These are phyloP conservation scores for Penicillium pancosmium DNA, from an alignment of 495 filamentous ascomycete species.

Conservation along the genomic window DNA sequence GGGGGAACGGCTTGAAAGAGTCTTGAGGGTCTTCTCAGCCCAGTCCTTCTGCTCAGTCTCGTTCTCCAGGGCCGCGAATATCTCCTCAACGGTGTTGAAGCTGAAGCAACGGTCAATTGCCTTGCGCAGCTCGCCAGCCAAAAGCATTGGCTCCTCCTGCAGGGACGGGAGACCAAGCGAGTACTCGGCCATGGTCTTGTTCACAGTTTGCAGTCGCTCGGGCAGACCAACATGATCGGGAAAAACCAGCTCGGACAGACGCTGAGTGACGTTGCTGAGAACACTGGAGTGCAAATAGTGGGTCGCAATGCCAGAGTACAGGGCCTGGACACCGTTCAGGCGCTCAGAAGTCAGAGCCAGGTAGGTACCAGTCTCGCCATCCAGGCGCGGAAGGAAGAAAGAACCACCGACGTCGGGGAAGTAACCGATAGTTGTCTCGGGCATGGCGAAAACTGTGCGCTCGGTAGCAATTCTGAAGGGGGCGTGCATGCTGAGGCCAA, in stretches of 20 bases:
- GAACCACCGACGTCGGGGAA: constrained; percentile 96
- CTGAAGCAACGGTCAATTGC: constrained; percentile 86
- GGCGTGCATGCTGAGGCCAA: constrained; percentile 90
- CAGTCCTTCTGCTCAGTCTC: constrained; percentile 63
- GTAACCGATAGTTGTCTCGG: constrained; percentile 96
- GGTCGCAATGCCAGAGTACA: constrained; percentile 83
- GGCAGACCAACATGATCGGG: constrained; percentile 65
- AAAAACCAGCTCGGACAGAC: constrained; percentile 88
- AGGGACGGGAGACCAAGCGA: constrained; percentile 70
- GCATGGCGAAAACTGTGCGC: constrained; percentile 94
- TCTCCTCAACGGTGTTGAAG: constrained; percentile 65
- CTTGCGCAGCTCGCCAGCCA: constrained; percentile 65
- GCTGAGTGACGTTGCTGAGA: constrained; percentile 75
- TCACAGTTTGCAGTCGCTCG: constrained; percentile 68
- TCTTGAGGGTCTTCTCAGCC: constrained; percentile 73
- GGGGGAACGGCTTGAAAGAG: constrained; percentile 74
- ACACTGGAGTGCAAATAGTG: constrained; percentile 92
- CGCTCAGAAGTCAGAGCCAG: constrained; percentile 84
- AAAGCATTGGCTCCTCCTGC: constrained; percentile 63
- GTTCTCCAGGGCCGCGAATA: constrained; percentile 65
- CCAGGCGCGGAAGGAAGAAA: constrained; percentile 90
- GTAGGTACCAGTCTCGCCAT: constrained; percentile 84
- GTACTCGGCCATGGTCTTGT: constrained; percentile 90
- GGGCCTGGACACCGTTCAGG: constrained; percentile 78
- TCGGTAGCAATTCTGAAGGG: constrained; percentile 97